Percentiles rank a stretch among this genome's conserved stretches.
These are phyloP conservation scores for Akanthomyces muscarius DNA, from an alignment of 2,329 filamentous ascomycete species.

Conservation along the genomic window DNA sequence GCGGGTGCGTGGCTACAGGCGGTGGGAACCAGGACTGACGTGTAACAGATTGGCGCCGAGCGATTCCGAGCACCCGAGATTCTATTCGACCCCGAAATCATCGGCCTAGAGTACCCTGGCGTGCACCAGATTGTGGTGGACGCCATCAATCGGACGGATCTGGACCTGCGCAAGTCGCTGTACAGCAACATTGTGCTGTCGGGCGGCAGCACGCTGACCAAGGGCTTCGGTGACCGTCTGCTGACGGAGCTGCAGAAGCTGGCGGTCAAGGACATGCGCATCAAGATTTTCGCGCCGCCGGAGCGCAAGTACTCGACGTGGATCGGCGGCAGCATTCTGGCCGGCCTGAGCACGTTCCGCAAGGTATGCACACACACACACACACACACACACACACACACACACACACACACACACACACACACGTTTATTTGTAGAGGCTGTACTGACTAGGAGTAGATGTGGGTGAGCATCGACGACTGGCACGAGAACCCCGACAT, in stretches of 20 bases:
- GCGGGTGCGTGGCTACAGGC: constrained; percentile 1
- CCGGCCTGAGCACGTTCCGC: constrained; percentile 94
- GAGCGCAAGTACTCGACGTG: constrained; percentile 98
- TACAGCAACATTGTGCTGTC: constrained; percentile 98
- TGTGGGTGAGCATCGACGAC: constrained; percentile 99
- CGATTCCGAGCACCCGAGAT: constrained; percentile 96
- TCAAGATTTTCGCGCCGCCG: constrained; percentile 97
- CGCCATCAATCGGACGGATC: constrained; percentile 88
- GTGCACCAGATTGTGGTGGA: constrained; percentile 98
- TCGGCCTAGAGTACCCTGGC: constrained; percentile 92
- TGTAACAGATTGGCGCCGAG: constrained; percentile 73
- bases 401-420: too few species aligned
- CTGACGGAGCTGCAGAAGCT: constrained; percentile 88
- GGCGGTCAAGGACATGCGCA: constrained; percentile 98
- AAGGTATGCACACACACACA: constrained; percentile 59
- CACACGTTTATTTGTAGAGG: neutral
- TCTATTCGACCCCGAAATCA: constrained; percentile 94
- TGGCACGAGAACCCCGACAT: constrained; percentile 99
- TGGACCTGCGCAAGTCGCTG: constrained; percentile 89
- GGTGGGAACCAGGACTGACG: constrained; percentile 21
- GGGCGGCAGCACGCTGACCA: constrained; percentile 91
- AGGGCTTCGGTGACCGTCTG: constrained; percentile 91
- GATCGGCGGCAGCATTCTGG: constrained; percentile 97
- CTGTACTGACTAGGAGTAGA: constrained; percentile 50
- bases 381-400: too few species aligned